Conservation (phyloP, 805 yeast genomes). For the Candida patagonica region DNA sequence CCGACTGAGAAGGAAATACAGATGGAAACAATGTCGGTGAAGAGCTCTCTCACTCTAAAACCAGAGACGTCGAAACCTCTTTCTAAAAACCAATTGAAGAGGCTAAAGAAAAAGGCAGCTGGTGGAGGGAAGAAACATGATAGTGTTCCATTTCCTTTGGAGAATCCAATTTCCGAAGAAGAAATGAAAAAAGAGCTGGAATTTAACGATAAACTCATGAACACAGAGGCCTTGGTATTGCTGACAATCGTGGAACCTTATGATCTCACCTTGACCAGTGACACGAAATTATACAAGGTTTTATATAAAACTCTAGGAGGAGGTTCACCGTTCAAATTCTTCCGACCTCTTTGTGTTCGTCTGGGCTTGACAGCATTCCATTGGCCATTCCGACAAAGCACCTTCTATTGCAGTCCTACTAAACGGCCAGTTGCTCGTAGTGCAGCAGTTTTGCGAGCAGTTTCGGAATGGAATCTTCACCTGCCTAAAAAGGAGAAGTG, state of each 20-base stretch:
- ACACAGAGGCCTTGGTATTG: conserved; percentile 35
- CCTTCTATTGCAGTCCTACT: conserved; percentile 32
- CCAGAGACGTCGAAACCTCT: conserved; percentile 9
- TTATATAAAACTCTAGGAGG: conserved; percentile 26
- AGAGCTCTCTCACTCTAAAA: conserved; percentile 1
- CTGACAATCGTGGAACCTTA: conserved; percentile 31
- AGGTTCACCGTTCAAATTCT: conserved; percentile 20
- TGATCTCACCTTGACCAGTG: conserved; percentile 30
- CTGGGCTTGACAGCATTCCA: conserved; percentile 36
- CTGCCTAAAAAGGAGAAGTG: conserved; percentile 26
- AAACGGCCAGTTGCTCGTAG: conserved; percentile 34
- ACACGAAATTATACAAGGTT: conserved; percentile 19
- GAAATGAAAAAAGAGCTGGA: conserved; percentile 21
- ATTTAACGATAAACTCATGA: conserved; percentile 29
- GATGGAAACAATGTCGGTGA: conserved; percentile 1
- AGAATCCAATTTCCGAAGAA: conserved; percentile 19
- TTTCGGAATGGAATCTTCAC: conserved; percentile 29
- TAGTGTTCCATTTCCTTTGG: conserved; percentile 10
- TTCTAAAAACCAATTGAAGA: conserved; percentile 26
- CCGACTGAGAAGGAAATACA: conserved; percentile 11
- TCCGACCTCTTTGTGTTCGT: conserved; percentile 30
- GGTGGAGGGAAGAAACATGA: conserved; percentile 16
- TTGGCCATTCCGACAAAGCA: conserved; percentile 37
- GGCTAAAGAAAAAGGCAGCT: conserved; percentile 21
- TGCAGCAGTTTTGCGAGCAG: conserved; percentile 33